Evolutionary conservation across 2,329 filamentous ascomycete genomes (phyloP).

Genomic region (Knufia fluminis): DNA sequence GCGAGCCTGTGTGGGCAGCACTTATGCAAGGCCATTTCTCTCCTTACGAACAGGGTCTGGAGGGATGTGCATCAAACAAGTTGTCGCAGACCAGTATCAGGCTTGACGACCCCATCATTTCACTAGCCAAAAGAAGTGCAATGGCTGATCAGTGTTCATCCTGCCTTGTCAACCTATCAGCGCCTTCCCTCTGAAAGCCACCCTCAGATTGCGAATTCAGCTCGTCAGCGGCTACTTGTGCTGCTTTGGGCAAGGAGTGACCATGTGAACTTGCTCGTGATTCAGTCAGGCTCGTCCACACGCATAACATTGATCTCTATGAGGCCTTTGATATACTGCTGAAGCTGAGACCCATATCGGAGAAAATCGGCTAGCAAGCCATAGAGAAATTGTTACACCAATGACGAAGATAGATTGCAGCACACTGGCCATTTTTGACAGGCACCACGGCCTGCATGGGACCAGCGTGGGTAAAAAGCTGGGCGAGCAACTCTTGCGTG

Average conservation of each 20-base stretch:
- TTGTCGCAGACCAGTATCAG: neutral
- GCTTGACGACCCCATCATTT: neutral
- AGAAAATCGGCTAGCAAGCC: neutral
- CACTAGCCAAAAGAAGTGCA: neutral
- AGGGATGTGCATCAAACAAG: neutral
- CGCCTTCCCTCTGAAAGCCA: neutral
- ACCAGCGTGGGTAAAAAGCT: neutral
- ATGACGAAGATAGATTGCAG: neutral
- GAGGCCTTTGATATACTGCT: neutral
- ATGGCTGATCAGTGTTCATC: neutral
- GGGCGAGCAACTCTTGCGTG: constrained; percentile 3
- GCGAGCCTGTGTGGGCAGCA: neutral
- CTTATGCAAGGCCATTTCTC: neutral
- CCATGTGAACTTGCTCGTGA: neutral
- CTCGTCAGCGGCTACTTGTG: neutral
- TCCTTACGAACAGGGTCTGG: neutral
- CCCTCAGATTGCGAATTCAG: neutral
- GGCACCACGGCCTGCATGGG: neutral
- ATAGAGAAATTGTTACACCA: neutral
- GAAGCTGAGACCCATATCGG: neutral
- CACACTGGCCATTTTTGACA: neutral
- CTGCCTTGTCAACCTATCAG: neutral
- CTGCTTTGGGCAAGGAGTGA: neutral
- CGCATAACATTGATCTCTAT: neutral
- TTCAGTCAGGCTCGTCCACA: neutral